These are phyloP conservation scores for Backusella liffmaniae DNA, from an alignment of 192 early-diverging fungal genomes.

Conservation along the genomic window DNA sequence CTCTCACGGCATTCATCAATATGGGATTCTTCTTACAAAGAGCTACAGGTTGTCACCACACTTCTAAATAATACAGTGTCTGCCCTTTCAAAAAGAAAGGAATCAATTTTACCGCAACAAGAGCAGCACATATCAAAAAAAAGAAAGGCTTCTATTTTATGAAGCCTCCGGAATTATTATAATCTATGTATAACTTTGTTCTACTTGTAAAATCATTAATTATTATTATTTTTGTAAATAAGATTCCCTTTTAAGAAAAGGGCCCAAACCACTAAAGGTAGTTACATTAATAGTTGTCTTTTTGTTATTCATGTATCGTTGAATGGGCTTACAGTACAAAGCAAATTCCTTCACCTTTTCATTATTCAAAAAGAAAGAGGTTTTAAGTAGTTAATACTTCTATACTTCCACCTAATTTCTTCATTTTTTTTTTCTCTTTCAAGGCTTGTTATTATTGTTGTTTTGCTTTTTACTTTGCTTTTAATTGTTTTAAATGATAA, in stretches of 20 bases:
- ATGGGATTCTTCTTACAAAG: not conserved
- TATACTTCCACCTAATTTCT: not conserved
- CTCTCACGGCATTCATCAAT: not conserved
- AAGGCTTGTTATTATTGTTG: not conserved
- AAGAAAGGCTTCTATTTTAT: not conserved
- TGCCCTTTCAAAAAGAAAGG: not conserved
- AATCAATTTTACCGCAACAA: not conserved
- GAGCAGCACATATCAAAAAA: not conserved
- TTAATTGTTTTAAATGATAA: not conserved
- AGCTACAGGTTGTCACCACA: not conserved
- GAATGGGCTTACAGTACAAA: not conserved
- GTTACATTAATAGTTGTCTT: not conserved
- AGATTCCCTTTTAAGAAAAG: not conserved
- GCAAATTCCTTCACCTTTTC: not conserved
- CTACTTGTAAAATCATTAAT: conserved; percentile 6
- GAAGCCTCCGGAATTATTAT: not conserved
- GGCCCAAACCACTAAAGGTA: not conserved
- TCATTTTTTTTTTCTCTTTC: not conserved
- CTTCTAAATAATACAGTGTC: not conserved
- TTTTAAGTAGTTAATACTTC: not conserved
- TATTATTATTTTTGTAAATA: conserved; percentile 3
- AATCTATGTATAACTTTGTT: not conserved
- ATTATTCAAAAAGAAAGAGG: not conserved
- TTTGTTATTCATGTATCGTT: not conserved
- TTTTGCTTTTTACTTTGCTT: not conserved